Evolutionary conservation across 2,329 filamentous ascomycete species (phyloP).

Genomic region (Calonectria montana): DNA sequence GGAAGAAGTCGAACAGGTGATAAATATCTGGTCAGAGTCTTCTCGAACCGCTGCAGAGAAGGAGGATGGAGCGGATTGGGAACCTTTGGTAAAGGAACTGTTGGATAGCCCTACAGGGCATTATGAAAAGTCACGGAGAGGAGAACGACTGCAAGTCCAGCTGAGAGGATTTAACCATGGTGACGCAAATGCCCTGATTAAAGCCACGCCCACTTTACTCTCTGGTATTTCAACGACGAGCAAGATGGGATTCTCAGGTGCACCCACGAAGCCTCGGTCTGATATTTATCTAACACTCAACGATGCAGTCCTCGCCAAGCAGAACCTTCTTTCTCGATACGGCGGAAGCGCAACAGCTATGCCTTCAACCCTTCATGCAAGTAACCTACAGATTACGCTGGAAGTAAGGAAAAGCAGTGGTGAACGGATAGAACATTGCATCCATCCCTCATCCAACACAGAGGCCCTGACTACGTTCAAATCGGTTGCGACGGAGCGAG

Average conservation of each 20-base stretch:
- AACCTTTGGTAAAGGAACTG: slow-evolving; percentile 78
- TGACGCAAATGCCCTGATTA: slow-evolving; percentile 85
- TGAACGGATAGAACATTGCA: slow-evolving; percentile 87
- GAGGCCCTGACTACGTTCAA: slow-evolving; percentile 86
- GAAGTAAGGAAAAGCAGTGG: slow-evolving; percentile 86
- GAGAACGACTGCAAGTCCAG: slow-evolving; percentile 83
- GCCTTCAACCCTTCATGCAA: slow-evolving; percentile 69
- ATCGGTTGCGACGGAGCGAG: slow-evolving; percentile 82
- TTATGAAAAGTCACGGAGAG: slow-evolving; percentile 77
- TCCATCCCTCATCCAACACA: slow-evolving; percentile 86
- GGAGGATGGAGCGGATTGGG: slow-evolving; percentile 74
- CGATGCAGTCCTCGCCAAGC: slow-evolving; percentile 81
- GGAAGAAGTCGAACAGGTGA: slow-evolving; percentile 78
- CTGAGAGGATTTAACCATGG: slow-evolving; percentile 81
- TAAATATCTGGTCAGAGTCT: slow-evolving; percentile 81
- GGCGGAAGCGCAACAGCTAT: slow-evolving; percentile 81
- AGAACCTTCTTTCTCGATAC: slow-evolving; percentile 75
- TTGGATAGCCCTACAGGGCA: slow-evolving; percentile 78
- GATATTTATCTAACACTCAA: slow-evolving; percentile 94
- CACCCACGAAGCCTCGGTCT: slow-evolving; percentile 86
- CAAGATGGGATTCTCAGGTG: slow-evolving; percentile 94
- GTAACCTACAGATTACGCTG: slow-evolving; percentile 86
- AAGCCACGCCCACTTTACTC: slow-evolving; percentile 87
- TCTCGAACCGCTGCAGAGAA: slow-evolving; percentile 65
- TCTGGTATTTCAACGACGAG: slow-evolving; percentile 83